A percentile compares a stretch with the other conserved stretches of the same genome.
Conservation (phyloP, 805 yeast genomes). For the Kodamaea laetipori region DNA sequence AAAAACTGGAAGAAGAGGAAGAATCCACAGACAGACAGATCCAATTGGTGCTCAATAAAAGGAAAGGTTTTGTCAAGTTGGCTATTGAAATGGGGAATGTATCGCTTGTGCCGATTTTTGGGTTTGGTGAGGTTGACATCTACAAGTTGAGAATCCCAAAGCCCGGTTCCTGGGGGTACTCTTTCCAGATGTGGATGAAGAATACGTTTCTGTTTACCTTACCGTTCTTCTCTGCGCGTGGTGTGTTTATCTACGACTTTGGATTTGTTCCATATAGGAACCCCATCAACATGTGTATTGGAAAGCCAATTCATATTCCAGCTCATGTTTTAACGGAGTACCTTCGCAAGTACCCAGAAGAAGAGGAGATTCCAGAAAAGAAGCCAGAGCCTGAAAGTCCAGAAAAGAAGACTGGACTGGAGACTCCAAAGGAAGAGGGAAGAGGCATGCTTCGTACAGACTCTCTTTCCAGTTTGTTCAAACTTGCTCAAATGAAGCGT, state of each 20-base stretch:
- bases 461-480: slow-evolving; percentile 35
- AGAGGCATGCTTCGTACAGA: slow-evolving; percentile 31
- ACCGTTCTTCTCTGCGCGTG: slow-evolving; percentile 90
- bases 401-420: slow-evolving; percentile 30
- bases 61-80: slow-evolving; percentile 87
- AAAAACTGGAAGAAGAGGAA: slow-evolving; percentile 7
- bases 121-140: slow-evolving; percentile 83
- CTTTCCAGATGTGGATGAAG: slow-evolving; percentile 74
- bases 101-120: slow-evolving; percentile 80
- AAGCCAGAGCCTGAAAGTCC: no score
- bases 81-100: slow-evolving; percentile 82
- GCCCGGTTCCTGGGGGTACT: slow-evolving; percentile 48
- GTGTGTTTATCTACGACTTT: slow-evolving; percentile 87
- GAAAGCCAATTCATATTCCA: slow-evolving; percentile 65
- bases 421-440: slow-evolving; percentile 24
- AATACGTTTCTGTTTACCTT: slow-evolving; percentile 75
- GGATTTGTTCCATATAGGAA: slow-evolving; percentile 87
- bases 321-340: slow-evolving; percentile 35
- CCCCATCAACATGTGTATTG: slow-evolving; percentile 75
- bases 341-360: slow-evolving; percentile 32
- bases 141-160: slow-evolving; percentile 46
- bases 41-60: slow-evolving; percentile 68
- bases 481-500: slow-evolving; percentile 16
- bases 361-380: slow-evolving; percentile 8
- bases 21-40: slow-evolving; percentile 42